Evolutionary conservation across 192 early-diverging fungal genomes (phyloP), one percentile per base, ranked within the genome.

Genomic region (Diversispora eburnea): DNA sequence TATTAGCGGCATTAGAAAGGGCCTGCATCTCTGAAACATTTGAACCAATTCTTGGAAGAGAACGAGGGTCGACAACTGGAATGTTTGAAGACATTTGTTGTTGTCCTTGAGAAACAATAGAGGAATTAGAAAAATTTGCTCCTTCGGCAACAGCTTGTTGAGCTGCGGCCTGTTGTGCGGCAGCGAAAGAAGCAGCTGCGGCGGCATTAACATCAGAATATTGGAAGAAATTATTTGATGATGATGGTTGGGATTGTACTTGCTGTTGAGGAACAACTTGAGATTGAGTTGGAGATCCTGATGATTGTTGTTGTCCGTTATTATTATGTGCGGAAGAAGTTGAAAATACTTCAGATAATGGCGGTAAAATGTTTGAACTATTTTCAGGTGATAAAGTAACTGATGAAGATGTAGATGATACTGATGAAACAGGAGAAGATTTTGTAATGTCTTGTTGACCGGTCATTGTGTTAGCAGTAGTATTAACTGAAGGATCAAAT

Each of bases 261-360:
- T 72, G 70, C 2, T 33, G 25, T 33, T 33, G 25, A 13, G 42
- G 69, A 61, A 62, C 25, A 33, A 72, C 56, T 62, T 72, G 70
- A 43, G 69, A 58, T 61, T 72, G 56, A 49, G 46, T 59, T 15
- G 70, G 70, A 22, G 70, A 72, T 33, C 46, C 9, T 17, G 51
- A n/a, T 22, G 70, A 72, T 1, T 10, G n/a, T 17, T n/a, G 13
- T 3, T n/a, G 8, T 47, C 25, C 25, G 25, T 66, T 41, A 20
- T 8, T 7, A 66, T 41, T 5, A 46, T 33, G 45, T 13, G 64
- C 45, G 1, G 42, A 22, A 15, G 56, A 8, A 10, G 42, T 17
- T 48, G 67, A 46, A 4, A 72, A 60, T 33, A 72, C 70, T 62
- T 72, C 70, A 19, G 70, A 72, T 15, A 72, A 42, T 33, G 70